Base-by-base conservation (phyloP, 1,284 basidiomycete species). In the Mycosarcoma maydis region DNA sequence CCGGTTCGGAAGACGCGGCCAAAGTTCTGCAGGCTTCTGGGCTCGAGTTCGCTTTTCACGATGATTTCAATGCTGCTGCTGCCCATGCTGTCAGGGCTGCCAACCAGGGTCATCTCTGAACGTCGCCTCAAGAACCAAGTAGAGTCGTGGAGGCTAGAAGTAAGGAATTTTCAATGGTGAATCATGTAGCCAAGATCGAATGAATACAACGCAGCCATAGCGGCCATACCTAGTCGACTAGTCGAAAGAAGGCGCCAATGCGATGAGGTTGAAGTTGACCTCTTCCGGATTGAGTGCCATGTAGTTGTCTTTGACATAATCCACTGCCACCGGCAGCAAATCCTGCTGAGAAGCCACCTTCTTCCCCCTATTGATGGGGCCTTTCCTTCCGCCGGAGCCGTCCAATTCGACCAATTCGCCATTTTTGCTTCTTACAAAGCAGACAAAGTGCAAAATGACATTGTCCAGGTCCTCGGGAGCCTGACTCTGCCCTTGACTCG, bases 401-500 rank as follows among this genome's bases (percentile, higher is more conserved):
- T 82, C 81, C 14, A 82, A 61, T 59, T 82, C 79, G 10, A 80
- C 43, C 13, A 82, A 56, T 32, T 74, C 47, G 10, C 73, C 73
- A 3, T 43, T 34, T 13, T 68, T 24, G 27, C 70, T 71, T 30
- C 78, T 56, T 11, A 82, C 73, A 46, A 81, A 82, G 42, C 74
- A 72, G 16, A 81, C 73, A 69, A 82, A 82, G 66, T 82, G 81
- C 24, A 79, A 47, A n/a, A 75, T 43, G 6, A 82, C 78, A 24
- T 69, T 54, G 43, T 79, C 78, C 23, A 75, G 50, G n/a, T 73
- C 67, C 7, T 60, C 52, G 8, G 81, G 80, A 5, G 80, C 77
- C 29, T 61, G 56, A 29, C 76, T 76, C 60, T 78, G 76, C 2
- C 80, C 76, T n/a, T 64, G 54, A 17, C 55, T 54, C 2, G 80